Conservation (phyloP, 257 asterid species). For the Nicotiana tabacum region DNA sequence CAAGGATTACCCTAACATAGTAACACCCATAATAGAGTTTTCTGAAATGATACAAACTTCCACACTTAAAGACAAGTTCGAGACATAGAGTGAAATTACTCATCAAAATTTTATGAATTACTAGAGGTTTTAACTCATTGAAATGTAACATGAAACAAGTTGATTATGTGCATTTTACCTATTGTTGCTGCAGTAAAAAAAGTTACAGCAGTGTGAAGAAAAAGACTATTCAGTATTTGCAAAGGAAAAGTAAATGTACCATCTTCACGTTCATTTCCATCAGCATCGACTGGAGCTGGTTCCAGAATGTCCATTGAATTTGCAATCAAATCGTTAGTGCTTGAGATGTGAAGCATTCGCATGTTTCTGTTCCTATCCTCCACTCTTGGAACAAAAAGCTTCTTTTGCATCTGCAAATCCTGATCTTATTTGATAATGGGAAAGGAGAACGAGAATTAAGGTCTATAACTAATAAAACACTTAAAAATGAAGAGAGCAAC, state of each 20-base stretch:
- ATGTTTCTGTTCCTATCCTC: conserved; percentile 92
- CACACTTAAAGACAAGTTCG: not conserved
- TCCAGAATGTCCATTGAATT: conserved; percentile 91
- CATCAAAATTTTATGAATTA: not conserved
- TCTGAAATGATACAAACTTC: not conserved
- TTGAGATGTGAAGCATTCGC: conserved; percentile 84
- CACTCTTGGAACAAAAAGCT: conserved; percentile 87
- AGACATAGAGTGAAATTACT: not conserved
- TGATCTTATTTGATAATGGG: conserved; percentile 40
- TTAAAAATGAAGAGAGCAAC: not conserved
- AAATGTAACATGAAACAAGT: not conserved
- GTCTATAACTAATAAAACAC: not conserved
- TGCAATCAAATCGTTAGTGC: conserved; percentile 72
- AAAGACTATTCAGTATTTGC: not conserved
- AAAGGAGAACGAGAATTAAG: conserved; percentile 11
- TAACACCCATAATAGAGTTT: not conserved
- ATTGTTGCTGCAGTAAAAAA: not conserved
- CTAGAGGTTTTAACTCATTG: not conserved
- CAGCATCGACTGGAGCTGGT: conserved; percentile 62
- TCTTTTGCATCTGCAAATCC: conserved; percentile 47
- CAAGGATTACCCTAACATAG: not conserved
- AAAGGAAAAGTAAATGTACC: conserved; percentile 37
- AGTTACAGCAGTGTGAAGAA: not conserved
- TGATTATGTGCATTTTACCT: not conserved
- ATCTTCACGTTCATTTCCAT: conserved; percentile 82